Evolutionary conservation across 2,329 filamentous ascomycete species (phyloP), one percentile per base, ranked within the genome.

Genomic region (Aureobasidium sp.): DNA sequence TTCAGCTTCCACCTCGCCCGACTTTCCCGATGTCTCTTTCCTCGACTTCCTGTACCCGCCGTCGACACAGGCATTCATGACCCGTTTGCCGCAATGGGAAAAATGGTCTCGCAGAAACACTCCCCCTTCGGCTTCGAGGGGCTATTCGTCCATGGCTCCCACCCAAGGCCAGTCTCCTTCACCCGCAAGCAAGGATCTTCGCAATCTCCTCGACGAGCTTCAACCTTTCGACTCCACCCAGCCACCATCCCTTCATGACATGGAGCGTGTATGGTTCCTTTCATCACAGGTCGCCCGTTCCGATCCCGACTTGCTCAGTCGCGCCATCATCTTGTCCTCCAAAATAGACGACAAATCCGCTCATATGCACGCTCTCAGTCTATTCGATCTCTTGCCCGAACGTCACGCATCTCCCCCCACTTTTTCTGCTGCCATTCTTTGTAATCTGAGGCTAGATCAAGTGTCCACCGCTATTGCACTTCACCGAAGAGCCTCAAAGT

Each of bases 1-100:
- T 10, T n/a, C 16, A 10, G 21, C 30, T 6, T 7, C 39, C 17
- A 25, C 50, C 39, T 38, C 47, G 17, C 4, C 34, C 51, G 29
- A 39, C 21, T 14, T 24, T 6, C 21, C 41, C n/a, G 49, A 51
- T 40, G 45, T 45, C 8, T 54, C 59, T 12, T 65, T 74, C 30
- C 67, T 76, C 45, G 74, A 76, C 49, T 76, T 77, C 53, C 62
- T 77, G 6, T 76, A 75, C 55, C 74, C 74, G 16, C 66, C 68
- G 19, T 70, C 70, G 50, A 70, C 73, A 2, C 60, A 74, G 52
- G 69, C 70, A 2, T 66, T 55, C 29, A 47, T 55, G 30, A 47
- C 37, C 16, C 54, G 54, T 21, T 21, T 54, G 24, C 50, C 55
- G 40, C 40, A 48, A 19, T 35, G 17, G 17, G 32, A 55, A 47